Evolutionary conservation across 2,329 filamentous ascomycete species (phyloP).

Genomic region (Alternaria ventricosa): DNA sequence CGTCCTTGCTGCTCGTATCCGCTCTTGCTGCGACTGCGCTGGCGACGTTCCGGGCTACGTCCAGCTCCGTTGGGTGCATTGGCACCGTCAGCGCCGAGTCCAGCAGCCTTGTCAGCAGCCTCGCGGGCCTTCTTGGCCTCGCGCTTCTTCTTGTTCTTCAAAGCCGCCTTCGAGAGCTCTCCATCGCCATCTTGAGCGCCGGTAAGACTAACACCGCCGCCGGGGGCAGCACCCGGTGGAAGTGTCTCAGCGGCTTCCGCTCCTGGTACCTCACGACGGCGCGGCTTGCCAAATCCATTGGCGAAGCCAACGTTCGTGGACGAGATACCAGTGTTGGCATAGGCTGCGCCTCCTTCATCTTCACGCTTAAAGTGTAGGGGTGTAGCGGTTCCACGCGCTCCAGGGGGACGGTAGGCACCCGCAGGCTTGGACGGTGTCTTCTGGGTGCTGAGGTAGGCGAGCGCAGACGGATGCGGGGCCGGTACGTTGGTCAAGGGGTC

Average conservation of each 20-base stretch:
- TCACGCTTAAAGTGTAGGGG: slow-evolving; percentile 97
- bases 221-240: slow-evolving; percentile 72
- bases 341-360: slow-evolving; percentile 92
- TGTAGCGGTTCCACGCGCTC: slow-evolving; percentile 85
- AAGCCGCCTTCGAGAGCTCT: slow-evolving; percentile 78
- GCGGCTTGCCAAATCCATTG: slow-evolving; percentile 80
- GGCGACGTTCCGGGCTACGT: slow-evolving; percentile 72
- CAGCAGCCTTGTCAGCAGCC: slow-evolving; percentile 61
- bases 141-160: slow-evolving; percentile 99
- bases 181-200: slow-evolving; percentile 72
- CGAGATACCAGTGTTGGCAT: slow-evolving; percentile 78
- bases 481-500: slow-evolving; percentile 79
- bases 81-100: slow-evolving; percentile 40
- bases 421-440: slow-evolving; percentile 97
- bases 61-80: slow-evolving; percentile 41
- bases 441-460: slow-evolving; percentile 79
- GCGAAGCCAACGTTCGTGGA: slow-evolving; percentile 61
- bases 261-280: slow-evolving; percentile 82
- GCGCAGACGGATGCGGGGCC: slow-evolving; percentile 79
- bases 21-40: slow-evolving; percentile 58
- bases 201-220: slow-evolving; percentile 69
- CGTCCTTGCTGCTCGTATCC: slow-evolving; percentile 34
- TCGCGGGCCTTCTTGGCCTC: slow-evolving; percentile 91
- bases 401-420: slow-evolving; percentile 95
- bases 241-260: slow-evolving; percentile 73